Evolutionary conservation across 108 stramenopile genomes (phyloP), one percentile per base, ranked within the genome.

Genomic region (Aurantiochytrium sp.): DNA sequence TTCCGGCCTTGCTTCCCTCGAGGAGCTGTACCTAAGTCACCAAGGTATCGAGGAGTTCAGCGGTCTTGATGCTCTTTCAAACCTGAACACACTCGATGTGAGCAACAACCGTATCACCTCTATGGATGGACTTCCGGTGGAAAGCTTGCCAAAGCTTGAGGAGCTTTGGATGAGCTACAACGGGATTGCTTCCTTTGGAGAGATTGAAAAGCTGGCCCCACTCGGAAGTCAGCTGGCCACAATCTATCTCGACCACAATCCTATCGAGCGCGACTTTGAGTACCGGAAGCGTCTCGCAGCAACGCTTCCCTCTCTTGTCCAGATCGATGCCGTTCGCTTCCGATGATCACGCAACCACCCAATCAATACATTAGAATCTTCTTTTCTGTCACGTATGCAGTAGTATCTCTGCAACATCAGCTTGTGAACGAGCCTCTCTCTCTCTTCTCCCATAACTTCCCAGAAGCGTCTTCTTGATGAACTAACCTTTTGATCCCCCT

Each of bases 151-250:
- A 25, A 58, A 72, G 5, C 93, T 99, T 90, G 95, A 97, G 93
- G 99, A 99, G 93, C 93, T 99, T 23, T 99, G 97, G 91, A 92
- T 99, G 87, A 96, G 97, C 44, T 96, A 97, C 94, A 98, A 99
- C 94, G 97, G 94, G 42, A 97, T 99, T 89, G 45, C 87, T n/a
- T 18, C 19, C 18, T 89, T 72, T 4, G 60, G 58, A 57, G 89
- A 89, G 44, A 58, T 92, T 16, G 90, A 89, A 12, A 35, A 88
- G 35, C 87, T 87, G 16, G 29, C 44, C 8, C 83, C 57, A 21
- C 16, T 87, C 5, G 23, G 23, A 19, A 10, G 4, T 0, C 45
- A 90, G 87, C 91, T 99, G 92, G 94, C 95, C 44, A 96, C 96
- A 16, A 88, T 99, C 6, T 99, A 99, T 91, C 92, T 99, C 88